Percentiles rank a stretch among this genome's conserved stretches.
Evolutionary conservation across 2,329 filamentous ascomycete genomes (phyloP).

Genomic region (Phialemoniopsis sp.): DNA sequence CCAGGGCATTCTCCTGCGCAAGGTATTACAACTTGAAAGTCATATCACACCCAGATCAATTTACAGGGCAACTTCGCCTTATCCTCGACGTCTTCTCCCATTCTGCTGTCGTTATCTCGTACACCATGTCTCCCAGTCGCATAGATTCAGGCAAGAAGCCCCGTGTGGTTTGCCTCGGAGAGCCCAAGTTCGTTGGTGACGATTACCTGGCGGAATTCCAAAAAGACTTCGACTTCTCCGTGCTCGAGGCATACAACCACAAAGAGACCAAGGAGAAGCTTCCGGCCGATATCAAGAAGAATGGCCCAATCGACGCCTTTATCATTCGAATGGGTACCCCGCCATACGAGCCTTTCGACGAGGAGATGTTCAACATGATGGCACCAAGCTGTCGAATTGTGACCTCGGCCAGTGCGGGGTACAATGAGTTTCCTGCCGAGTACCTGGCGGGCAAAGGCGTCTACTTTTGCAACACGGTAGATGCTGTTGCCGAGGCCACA

Average conservation of each 20-base stretch:
- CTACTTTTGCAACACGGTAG: slow-evolving; percentile 49
- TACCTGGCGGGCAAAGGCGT: slow-evolving; percentile 36
- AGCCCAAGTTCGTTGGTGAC: slow-evolving; percentile 28
- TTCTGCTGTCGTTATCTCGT: too few species aligned
- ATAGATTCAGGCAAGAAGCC: slow-evolving; percentile 19
- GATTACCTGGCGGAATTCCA: slow-evolving; percentile 34
- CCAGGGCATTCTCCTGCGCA: too few species aligned
- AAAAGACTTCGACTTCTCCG: slow-evolving; percentile 30
- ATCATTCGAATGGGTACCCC: slow-evolving; percentile 44
- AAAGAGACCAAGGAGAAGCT: slow-evolving; percentile 27
- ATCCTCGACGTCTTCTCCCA: too few species aligned
- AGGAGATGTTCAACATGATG: slow-evolving; percentile 33
- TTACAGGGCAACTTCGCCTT: too few species aligned
- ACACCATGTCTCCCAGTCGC: too few species aligned
- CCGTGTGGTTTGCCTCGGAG: slow-evolving; percentile 34
- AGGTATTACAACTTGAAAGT: too few species aligned
- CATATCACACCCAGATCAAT: too few species aligned
- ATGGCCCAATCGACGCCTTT: slow-evolving; percentile 40
- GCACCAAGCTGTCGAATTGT: slow-evolving; percentile 39
- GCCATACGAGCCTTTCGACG: slow-evolving; percentile 44
- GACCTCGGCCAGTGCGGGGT: slow-evolving; percentile 40
- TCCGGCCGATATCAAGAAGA: slow-evolving; percentile 24
- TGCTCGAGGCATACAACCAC: slow-evolving; percentile 30
- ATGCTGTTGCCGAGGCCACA: slow-evolving; percentile 49
- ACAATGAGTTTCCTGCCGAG: slow-evolving; percentile 39